These are phyloP conservation scores for Acacia melanoxylon DNA, from an alignment of 306 rosid genomes.

Conservation along the genomic window DNA sequence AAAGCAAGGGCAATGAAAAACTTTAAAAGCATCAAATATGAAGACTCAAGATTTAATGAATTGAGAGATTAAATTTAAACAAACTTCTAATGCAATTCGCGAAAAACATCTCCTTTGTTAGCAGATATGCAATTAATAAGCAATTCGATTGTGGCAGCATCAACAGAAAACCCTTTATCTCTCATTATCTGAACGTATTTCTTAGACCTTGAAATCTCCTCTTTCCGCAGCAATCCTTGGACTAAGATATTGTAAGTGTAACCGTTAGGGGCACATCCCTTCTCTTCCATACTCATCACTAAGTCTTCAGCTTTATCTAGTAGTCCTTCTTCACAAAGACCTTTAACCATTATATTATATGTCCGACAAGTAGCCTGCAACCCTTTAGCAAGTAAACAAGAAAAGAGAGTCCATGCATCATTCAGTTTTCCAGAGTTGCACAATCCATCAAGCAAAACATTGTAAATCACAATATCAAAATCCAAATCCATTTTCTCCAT, in stretches of 20 bases:
- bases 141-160: background rate
- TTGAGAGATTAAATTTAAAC: background rate
- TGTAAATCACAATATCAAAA: constrained; percentile 10
- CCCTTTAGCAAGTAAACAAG: background rate
- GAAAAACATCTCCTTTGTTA: background rate
- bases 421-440: constrained; percentile 10
- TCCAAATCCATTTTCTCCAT: background rate
- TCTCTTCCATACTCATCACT: constrained; percentile 3
- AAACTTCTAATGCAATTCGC: background rate
- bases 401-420: background rate
- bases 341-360: constrained; percentile 11
- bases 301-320: constrained; percentile 19
- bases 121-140: background rate
- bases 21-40: background rate
- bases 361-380: background rate
- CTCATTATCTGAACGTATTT: background rate
- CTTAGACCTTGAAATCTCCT: constrained; percentile 2
- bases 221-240: constrained; percentile 10
- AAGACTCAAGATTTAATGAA: background rate
- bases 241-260: background rate
- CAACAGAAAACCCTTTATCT: background rate
- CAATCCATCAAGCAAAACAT: constrained; percentile 16
- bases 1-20: background rate
- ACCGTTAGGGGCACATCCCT: background rate
- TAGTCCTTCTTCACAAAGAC: constrained; percentile 21